Percentiles rank a stretch among this genome's conserved stretches.
Evolutionary conservation across 441 rosid species (phyloP).

Genomic region (Mallotus japonicus): DNA sequence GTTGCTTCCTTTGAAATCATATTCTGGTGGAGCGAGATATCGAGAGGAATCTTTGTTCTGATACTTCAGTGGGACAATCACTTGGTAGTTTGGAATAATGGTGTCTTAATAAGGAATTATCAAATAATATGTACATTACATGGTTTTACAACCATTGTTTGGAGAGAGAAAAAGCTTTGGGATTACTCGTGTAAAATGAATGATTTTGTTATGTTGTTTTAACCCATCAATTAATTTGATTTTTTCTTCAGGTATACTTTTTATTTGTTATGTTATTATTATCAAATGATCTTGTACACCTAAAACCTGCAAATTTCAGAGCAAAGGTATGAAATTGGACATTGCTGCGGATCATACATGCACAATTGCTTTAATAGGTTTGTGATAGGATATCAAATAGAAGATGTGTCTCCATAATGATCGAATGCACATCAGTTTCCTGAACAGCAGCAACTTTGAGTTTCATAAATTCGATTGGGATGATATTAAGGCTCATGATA

Average conservation of each 20-base stretch:
- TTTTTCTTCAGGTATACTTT: not conserved
- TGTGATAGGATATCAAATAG: not conserved
- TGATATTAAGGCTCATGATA: not conserved
- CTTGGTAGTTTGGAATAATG: slow-evolving; percentile 16
- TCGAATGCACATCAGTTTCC: not conserved
- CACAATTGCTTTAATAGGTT: not conserved
- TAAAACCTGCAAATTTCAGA: not conserved
- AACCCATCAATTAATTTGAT: not conserved
- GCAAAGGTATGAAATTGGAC: not conserved
- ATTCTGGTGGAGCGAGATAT: not conserved
- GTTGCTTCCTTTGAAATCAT: slow-evolving; percentile 14
- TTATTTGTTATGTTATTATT: not conserved
- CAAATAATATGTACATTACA: not conserved
- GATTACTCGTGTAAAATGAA: not conserved
- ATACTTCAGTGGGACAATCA: not conserved
- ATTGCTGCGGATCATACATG: not conserved
- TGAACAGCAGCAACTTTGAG: not conserved
- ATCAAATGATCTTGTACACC: slow-evolving; percentile 5
- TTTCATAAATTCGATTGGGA: not conserved
- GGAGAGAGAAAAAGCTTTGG: not conserved
- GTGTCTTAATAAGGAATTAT: not conserved
- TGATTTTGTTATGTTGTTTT: not conserved
- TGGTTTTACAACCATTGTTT: not conserved
- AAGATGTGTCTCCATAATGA: not conserved
- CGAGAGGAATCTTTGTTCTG: not conserved